These are phyloP conservation scores for Esteya vermicola DNA, from an alignment of 2,329 filamentous ascomycete genomes.

Conservation along the genomic window DNA sequence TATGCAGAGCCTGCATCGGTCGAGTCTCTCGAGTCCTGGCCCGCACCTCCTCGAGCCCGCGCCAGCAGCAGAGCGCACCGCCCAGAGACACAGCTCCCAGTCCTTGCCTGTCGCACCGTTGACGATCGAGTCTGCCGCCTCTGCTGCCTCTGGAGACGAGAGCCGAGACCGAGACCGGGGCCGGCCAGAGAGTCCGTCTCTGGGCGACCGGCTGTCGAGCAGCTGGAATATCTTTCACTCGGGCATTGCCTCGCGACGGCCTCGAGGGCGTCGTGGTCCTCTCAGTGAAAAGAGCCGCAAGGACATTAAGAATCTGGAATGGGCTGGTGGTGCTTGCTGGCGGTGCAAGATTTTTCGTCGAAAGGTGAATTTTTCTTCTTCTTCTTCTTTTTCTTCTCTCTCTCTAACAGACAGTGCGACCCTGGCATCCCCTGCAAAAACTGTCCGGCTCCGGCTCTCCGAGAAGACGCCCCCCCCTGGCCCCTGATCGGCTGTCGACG, in stretches of 20 bases:
- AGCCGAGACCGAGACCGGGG: too few relatives aligned
- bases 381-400: too few relatives aligned
- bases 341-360: conserved; percentile 17
- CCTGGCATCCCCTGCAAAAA: conserved; percentile 15
- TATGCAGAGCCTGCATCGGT: background rate
- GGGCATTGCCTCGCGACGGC: conserved; percentile 12
- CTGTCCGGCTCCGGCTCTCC: conserved; percentile 16
- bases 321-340: conserved; percentile 17
- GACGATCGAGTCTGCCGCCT: too few relatives aligned
- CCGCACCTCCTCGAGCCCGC: conserved; percentile 5
- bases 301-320: conserved; percentile 16
- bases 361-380: too few relatives aligned
- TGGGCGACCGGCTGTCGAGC: conserved; percentile 9
- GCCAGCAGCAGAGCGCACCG: too few relatives aligned
- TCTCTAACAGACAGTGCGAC: too few relatives aligned
- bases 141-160: too few relatives aligned
- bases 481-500: conserved; percentile 17
- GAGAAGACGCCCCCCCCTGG: conserved; percentile 17
- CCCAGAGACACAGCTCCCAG: too few relatives aligned
- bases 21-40: too few relatives aligned
- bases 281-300: conserved; percentile 15
- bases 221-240: conserved; percentile 12
- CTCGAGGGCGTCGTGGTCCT: conserved; percentile 15
- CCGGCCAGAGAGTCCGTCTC: conserved; percentile 7
- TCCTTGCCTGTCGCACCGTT: too few relatives aligned